phyloP scores from a whole-genome alignment of 163 green algal species.

The Chlorella variabilis region DNA sequence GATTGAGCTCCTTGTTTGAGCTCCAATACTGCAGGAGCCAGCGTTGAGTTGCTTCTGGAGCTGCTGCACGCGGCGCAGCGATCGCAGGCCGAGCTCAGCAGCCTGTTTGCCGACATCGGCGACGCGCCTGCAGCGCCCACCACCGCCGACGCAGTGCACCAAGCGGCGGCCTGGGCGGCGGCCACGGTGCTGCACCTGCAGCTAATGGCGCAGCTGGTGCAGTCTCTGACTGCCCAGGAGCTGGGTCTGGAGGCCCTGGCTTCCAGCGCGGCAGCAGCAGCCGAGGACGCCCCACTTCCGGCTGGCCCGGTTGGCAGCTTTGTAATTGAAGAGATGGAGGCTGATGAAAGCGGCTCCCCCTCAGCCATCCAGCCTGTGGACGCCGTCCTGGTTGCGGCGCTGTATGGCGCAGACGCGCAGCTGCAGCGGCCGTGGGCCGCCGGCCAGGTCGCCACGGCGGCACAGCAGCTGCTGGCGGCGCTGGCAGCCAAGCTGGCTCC shows the following conservation, averaged over 20 bases:
- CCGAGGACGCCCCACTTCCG: background rate
- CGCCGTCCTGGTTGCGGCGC: background rate
- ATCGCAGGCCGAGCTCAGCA: background rate
- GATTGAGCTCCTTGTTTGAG: background rate
- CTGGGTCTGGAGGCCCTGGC: constrained; percentile 8
- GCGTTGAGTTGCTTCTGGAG: background rate
- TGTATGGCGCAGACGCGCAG: constrained; percentile 10
- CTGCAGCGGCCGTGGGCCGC: constrained; percentile 19
- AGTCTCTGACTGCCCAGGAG: background rate
- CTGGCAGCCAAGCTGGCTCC: constrained; percentile 2
- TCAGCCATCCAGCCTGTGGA: background rate
- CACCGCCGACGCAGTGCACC: too few species aligned
- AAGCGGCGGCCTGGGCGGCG: background rate
- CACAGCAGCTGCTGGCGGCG: background rate
- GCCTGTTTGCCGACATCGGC: constrained; percentile 20
- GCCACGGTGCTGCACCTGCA: background rate
- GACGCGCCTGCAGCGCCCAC: background rate
- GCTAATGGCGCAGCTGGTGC: background rate
- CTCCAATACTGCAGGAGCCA: background rate
- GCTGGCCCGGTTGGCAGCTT: background rate
- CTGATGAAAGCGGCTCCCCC: background rate
- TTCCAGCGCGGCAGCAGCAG: background rate
- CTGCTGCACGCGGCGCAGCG: background rate
- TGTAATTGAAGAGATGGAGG: constrained; percentile 17
- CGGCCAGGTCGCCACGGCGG: background rate